Base-by-base conservation (phyloP, 305 asterid genomes). In the Vinca major region DNA sequence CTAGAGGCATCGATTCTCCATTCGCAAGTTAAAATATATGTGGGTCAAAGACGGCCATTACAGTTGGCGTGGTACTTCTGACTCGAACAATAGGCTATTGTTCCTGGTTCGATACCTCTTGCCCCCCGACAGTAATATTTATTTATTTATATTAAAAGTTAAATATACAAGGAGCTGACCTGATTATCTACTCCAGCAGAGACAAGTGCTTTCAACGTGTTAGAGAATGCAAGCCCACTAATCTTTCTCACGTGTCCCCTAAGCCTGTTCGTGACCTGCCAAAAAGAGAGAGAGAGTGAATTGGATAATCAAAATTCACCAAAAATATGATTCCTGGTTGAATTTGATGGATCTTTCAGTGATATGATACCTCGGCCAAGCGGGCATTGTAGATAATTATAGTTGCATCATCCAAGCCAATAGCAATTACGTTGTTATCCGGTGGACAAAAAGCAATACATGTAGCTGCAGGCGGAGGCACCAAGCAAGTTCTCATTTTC, bases 321-420 rank as follows among this genome's bases (percentile, higher is more conserved):
- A 26, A 26, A 26, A 26, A 26, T 26, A 41, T n/a, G 20, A 52
- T 65, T 45, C 13, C 4, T 0, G 17, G 8, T 8, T 16, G 21
- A 37, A 39, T 20, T 37, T 69, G 67, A 13, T 16, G 50, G 7
- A 55, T 69, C 6, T 41, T n/a, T 3, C 45, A 4, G 51, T 26
- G 43, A 33, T 17, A 69, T 65, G 45, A 44, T 77, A 90, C 95
- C 86, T 79, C 77, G 17, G 80, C 83, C 20, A 53, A 4, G 26
- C 95, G 96, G 68, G 85, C 79, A 76, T 83, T 82, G 75, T 83
- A 88, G 43, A 88, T 75, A 69, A 86, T 78, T 64, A 90, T 87
- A 43, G 83, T 80, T 2, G 88, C 74, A 76, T 90, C 89, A 61
- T 88, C 92, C 87, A 78, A 79, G 66, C 92, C 97, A 19, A 88